Conservation (phyloP, 1,139 yeast species). For the Kazachstania sp. region DNA sequence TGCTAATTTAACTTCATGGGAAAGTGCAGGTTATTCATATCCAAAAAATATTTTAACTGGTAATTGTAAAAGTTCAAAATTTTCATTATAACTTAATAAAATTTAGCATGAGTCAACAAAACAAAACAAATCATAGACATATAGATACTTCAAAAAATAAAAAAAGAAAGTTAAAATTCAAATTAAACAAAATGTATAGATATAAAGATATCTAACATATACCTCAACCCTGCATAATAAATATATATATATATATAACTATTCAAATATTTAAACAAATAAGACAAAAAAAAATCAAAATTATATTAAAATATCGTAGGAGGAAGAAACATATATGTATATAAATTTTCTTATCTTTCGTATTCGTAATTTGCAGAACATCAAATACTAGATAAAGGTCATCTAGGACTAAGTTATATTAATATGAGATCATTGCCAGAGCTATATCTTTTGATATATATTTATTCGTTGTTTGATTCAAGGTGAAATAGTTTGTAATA, state of each 20-base stretch:
- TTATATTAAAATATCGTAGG: background rate
- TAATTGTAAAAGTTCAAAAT: constrained; percentile 33
- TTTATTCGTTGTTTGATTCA: too few species aligned
- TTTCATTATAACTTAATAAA: background rate
- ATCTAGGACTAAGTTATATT: too few species aligned
- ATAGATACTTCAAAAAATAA: background rate
- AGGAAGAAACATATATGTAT: too few species aligned
- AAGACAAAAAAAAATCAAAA: too few species aligned
- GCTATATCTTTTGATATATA: too few species aligned
- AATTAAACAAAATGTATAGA: background rate
- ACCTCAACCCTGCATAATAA: background rate
- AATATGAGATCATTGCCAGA: too few species aligned
- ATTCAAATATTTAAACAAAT: background rate
- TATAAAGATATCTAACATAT: background rate
- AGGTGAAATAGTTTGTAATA: too few species aligned
- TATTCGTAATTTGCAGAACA: too few species aligned
- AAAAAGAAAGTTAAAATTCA: background rate
- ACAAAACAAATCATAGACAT: background rate
- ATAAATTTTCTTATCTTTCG: too few species aligned
- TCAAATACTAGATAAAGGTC: too few species aligned
- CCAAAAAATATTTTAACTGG: constrained; percentile 50
- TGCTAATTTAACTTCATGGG: constrained; percentile 58
- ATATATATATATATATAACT: background rate
- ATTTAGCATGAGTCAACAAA: background rate
- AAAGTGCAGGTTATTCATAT: constrained; percentile 52